phyloP scores from a whole-genome alignment of 2,329 filamentous ascomycete genomes.

The Epichloe sylvatica region DNA sequence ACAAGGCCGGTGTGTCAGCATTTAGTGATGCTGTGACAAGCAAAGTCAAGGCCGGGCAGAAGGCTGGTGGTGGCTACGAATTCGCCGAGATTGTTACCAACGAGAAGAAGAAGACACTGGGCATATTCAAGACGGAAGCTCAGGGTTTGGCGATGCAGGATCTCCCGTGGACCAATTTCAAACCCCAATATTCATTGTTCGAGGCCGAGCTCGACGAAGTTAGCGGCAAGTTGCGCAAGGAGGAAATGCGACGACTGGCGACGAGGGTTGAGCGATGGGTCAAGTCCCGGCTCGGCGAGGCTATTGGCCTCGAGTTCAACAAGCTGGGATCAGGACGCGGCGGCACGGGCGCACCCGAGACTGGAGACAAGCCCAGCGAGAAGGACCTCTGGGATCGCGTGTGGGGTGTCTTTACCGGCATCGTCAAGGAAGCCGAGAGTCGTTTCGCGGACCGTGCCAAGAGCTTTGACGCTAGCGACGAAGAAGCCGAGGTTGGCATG shows the following conservation, averaged over 20 bases:
- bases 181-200: conserved; percentile 64
- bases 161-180: conserved; percentile 79
- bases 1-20: conserved; percentile 70
- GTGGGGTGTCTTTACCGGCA: conserved; percentile 71
- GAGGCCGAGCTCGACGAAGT: conserved; percentile 86
- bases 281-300: conserved; percentile 71
- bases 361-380: conserved; percentile 62
- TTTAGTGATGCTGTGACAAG: conserved; percentile 81
- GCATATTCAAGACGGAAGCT: conserved; percentile 63
- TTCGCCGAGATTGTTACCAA: conserved; percentile 85
- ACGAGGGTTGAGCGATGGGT: conserved; percentile 91
- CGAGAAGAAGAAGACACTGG: conserved; percentile 64
- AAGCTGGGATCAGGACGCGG: conserved; percentile 80
- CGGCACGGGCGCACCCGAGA: conserved; percentile 66
- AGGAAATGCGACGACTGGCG: conserved; percentile 89
- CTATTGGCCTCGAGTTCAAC: conserved; percentile 87
- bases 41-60: conserved; percentile 83
- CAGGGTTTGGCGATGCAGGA: conserved; percentile 61
- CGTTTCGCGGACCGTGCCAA: conserved; percentile 79
- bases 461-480: conserved; percentile 83
- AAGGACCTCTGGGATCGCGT: conserved; percentile 92
- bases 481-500: conserved; percentile 81
- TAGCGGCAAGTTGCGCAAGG: conserved; percentile 69
- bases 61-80: conserved; percentile 79
- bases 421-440: conserved; percentile 71